Conservation (phyloP, 2,329 filamentous ascomycete genomes). For the Lecanoromycetidae sp. region DNA sequence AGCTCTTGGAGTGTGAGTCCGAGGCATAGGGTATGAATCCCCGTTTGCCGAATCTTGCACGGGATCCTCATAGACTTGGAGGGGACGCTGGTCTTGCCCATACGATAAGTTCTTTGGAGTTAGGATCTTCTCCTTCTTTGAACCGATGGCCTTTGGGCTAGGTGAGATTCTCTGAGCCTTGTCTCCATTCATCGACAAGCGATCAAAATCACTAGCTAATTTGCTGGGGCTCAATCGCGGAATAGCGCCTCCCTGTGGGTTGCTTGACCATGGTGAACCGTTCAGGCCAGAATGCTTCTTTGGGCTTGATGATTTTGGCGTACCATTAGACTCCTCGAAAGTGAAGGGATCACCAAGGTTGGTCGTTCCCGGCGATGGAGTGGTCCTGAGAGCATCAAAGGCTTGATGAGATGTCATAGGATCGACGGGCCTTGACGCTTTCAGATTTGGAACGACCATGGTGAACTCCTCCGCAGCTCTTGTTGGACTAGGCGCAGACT, state of each 20-base stretch:
- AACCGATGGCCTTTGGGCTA: conserved; percentile 12
- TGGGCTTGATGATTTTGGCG: neutral
- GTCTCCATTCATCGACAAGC: neutral
- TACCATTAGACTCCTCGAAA: neutral
- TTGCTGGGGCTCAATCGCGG: conserved; percentile 1
- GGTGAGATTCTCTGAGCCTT: conserved; percentile 11
- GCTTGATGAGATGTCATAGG: conserved; percentile 11
- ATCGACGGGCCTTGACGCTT: conserved; percentile 20
- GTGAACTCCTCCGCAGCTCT: conserved; percentile 34
- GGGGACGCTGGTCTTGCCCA: conserved; percentile 9
- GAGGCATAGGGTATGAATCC: conserved; percentile 19
- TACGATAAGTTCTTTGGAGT: neutral
- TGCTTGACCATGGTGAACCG: neutral
- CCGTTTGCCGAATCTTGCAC: conserved; percentile 14
- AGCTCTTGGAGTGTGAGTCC: conserved; percentile 21
- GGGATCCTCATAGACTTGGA: conserved; percentile 19
- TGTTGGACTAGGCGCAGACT: conserved; percentile 19
- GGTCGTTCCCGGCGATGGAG: neutral
- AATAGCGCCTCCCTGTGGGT: neutral
- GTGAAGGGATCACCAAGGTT: conserved; percentile 17
- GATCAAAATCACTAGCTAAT: neutral
- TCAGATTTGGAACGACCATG: conserved; percentile 37
- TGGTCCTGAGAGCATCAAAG: neutral
- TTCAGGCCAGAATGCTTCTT: neutral
- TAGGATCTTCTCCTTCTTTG: conserved; percentile 14